Percentiles rank a stretch among this genome's conserved stretches.
These are phyloP conservation scores for Camelina laxa DNA, from an alignment of 345 rosid genomes.

Conservation along the genomic window DNA sequence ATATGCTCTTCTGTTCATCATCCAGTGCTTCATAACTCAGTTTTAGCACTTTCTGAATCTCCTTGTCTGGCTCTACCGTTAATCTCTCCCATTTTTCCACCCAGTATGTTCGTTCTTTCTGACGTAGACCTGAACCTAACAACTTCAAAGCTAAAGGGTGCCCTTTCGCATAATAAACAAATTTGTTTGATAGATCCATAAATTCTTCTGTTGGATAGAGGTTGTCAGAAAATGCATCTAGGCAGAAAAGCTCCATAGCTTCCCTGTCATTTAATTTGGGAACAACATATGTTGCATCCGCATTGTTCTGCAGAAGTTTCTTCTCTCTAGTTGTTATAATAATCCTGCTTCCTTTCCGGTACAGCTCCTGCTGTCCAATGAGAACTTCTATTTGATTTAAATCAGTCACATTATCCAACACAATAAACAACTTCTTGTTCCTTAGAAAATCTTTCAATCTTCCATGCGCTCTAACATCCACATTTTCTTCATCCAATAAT, in stretches of 20 bases:
- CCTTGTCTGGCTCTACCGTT: constrained; percentile 27
- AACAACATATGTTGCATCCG: constrained; percentile 20
- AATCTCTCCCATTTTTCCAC: constrained; percentile 21
- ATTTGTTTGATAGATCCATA: constrained; percentile 17
- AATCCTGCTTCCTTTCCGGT: constrained; percentile 36
- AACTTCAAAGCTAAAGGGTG: constrained; percentile 47
- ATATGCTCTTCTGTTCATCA: constrained; percentile 36
- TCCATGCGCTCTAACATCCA: constrained; percentile 28
- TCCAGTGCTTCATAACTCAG: constrained; percentile 42
- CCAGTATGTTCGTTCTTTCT: constrained; percentile 28
- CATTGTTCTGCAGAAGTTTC: constrained; percentile 22
- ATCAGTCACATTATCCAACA: constrained; percentile 33
- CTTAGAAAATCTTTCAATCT: constrained; percentile 8
- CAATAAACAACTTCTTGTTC: constrained; percentile 39
- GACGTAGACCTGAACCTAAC: constrained; percentile 35
- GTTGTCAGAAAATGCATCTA: constrained; percentile 12
- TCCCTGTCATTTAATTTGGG: constrained; percentile 29
- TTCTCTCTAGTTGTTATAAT: constrained; percentile 44
- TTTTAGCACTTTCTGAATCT: constrained; percentile 33
- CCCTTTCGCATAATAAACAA: constrained; percentile 41
- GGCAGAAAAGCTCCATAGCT: constrained; percentile 41
- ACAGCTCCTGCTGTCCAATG: background rate
- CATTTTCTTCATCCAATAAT: constrained; percentile 14
- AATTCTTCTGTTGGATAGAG: constrained; percentile 13
- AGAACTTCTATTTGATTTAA: constrained; percentile 10